Base-by-base conservation (phyloP, 73 alveolate species). In the Breviolum minutum region DNA sequence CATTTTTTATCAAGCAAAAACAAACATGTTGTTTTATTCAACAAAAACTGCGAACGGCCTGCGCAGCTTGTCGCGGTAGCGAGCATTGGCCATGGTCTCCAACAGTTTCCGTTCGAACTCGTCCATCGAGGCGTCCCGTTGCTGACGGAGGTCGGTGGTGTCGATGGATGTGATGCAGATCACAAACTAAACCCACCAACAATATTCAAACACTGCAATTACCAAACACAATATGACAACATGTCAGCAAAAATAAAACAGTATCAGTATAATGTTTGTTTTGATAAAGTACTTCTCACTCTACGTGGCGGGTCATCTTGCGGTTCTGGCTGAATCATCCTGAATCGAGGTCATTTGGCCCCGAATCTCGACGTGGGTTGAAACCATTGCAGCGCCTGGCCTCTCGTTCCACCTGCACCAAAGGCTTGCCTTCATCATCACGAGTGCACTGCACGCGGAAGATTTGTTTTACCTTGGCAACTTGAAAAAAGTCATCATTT, bases 51-150 rank as follows among this genome's bases (percentile, higher is more conserved):
- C 26, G 1, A 30, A 17, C 17, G 64, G 83, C 96, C 96, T 90
- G 27, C 96, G 96, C 61, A 90, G 96, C 96, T 71, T 90, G 87
- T 90, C 96, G 74, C 96, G 86, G 63, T 90, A 90, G 17, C 96
- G 87, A 32, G 96, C 96, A 7, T 73, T 90, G 73, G 96, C 96
- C 96, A 90, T 90, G 88, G 96, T 90, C 62, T 90, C 96, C 96
- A 69, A 76, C 96, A 90, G 76, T 87, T 90, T 90, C 76, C 96
- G 96, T 63, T 90, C 96, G 87, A 90, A 90, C 86, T 90, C 96
- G 63, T 90, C 96, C 96, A 90, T 90, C 88, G 96, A 90, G 73
- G 96, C 96, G 22, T 90, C 96, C 87, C 96, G 96, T 63, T 90
- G 96, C 96, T 90, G 96, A 24, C 86, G 11, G 94, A 26, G n/a